Conservation (phyloP, 75 land plant species). For the Sequoiadendron giganteum region DNA sequence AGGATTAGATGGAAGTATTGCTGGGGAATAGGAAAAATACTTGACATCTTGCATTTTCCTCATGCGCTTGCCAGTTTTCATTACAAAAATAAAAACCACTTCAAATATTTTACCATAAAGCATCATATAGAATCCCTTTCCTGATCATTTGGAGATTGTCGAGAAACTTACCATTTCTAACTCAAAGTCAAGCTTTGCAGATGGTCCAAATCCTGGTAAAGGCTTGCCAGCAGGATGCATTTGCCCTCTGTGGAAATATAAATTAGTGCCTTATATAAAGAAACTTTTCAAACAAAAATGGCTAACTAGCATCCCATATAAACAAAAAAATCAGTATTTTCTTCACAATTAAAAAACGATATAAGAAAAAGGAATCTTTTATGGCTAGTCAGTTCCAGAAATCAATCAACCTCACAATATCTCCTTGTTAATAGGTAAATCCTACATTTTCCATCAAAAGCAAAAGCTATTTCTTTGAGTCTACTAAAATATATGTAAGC, state of each 20-base stretch:
- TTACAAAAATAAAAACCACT: background rate
- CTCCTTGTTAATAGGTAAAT: background rate
- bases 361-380: background rate
- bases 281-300: background rate
- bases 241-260: constrained; percentile 64
- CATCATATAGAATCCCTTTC: background rate
- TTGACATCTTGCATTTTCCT: constrained; percentile 1
- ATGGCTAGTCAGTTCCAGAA: background rate
- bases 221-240: constrained; percentile 52
- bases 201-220: constrained; percentile 78
- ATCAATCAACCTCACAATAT: background rate
- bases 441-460: background rate
- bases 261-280: background rate
- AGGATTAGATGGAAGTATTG: background rate
- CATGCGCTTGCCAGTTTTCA: background rate
- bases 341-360: background rate
- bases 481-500: background rate
- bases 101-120: background rate
- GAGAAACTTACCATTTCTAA: constrained; percentile 81
- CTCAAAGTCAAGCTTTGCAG: constrained; percentile 84
- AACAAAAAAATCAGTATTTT: background rate
- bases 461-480: background rate
- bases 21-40: background rate
- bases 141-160: background rate
- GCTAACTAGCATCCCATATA: background rate